Evolutionary conservation across 257 asterid genomes (phyloP).

Genomic region (Solanum clarkiae): DNA sequence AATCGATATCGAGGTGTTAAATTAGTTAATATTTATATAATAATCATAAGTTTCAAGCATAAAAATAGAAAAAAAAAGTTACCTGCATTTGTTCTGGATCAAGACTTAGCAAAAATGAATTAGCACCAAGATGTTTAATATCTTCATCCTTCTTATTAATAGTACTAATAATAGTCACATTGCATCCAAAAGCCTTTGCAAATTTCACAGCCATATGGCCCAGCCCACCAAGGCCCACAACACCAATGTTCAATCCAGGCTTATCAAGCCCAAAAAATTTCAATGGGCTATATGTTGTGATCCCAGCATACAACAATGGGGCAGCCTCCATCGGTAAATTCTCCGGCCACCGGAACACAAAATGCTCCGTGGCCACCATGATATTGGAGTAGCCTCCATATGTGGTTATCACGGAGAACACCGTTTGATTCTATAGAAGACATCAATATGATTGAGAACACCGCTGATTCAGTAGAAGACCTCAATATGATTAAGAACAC

Average conservation of each 20-base stretch:
- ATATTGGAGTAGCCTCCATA: conserved; percentile 37
- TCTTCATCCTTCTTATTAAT: conserved; percentile 37
- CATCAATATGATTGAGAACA: no score
- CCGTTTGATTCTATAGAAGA: no score
- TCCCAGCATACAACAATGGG: conserved; percentile 53
- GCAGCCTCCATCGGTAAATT: conserved; percentile 44
- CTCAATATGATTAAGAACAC: no score
- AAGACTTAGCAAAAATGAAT: conserved; percentile 30
- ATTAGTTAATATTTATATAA: neutral
- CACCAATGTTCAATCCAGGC: conserved; percentile 32
- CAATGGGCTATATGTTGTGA: conserved; percentile 46
- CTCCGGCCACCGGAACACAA: conserved; percentile 40
- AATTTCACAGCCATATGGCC: conserved; percentile 55
- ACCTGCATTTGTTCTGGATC: conserved; percentile 43
- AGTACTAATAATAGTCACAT: conserved; percentile 40
- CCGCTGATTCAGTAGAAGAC: no score
- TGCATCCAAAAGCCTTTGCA: conserved; percentile 48
- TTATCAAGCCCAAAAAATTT: conserved; percentile 41
- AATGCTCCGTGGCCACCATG: conserved; percentile 31
- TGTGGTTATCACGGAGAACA: neutral
- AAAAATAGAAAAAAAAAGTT: neutral
- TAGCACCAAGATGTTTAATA: conserved; percentile 31
- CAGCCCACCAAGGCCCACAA: conserved; percentile 54
- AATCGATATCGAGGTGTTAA: neutral
- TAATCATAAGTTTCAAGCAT: neutral